Evolutionary conservation across 148 eudicot genomes (phyloP).

Genomic region (Euryodendron excelsum): DNA sequence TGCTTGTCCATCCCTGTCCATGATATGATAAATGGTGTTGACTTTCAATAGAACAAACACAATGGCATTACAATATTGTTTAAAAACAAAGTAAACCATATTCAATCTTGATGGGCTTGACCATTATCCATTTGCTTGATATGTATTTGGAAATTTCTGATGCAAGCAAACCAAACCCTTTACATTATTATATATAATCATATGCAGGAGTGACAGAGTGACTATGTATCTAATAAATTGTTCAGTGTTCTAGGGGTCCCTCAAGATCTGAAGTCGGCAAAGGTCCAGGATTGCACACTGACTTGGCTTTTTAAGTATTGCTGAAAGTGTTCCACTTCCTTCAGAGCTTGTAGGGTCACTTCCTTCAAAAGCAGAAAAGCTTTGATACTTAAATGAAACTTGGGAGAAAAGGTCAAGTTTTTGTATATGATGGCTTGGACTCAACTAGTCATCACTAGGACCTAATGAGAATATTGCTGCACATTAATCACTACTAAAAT

Average conservation of each 20-base stretch:
- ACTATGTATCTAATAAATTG: no score
- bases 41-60: no score
- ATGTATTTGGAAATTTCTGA: not conserved
- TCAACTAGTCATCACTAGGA: no score
- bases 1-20: no score
- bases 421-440: not conserved
- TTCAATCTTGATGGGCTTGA: slow-evolving; percentile 10
- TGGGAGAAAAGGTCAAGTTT: not conserved
- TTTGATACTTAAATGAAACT: no score
- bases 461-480: no score
- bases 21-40: no score
- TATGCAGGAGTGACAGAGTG: no score
- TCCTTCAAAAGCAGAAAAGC: not conserved
- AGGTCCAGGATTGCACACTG: not conserved
- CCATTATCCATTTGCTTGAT: not conserved
- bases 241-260: no score
- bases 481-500: no score
- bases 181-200: not conserved
- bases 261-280: no score
- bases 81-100: not conserved
- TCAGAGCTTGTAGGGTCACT: not conserved
- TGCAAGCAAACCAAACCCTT: not conserved
- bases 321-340: not conserved
- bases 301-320: not conserved
- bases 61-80: no score